These are phyloP conservation scores for Epipyxis sp. DNA, from an alignment of 108 stramenopile species.

Conservation along the genomic window DNA sequence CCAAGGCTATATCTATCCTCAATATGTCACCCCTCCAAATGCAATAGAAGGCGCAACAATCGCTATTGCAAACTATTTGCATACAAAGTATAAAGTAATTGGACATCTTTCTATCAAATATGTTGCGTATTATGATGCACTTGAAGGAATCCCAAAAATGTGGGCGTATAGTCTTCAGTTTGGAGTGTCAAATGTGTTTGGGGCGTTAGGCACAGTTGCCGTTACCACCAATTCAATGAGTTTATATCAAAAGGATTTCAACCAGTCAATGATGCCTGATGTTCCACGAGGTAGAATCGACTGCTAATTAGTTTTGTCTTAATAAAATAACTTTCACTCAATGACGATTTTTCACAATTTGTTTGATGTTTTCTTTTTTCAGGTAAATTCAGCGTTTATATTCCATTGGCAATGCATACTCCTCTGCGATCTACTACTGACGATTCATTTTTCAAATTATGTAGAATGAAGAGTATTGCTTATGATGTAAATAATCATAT, in stretches of 20 bases:
- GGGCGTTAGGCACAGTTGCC: background rate
- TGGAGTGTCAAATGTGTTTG: slow-evolving; percentile 22
- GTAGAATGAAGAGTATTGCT: slow-evolving; percentile 48
- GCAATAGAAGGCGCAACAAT: slow-evolving; percentile 42
- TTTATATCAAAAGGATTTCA: no score
- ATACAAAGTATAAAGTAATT: slow-evolving; percentile 28
- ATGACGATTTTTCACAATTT: no score
- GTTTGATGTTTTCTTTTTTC: slow-evolving; percentile 21
- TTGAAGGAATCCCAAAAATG: slow-evolving; percentile 26
- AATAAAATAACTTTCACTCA: no score
- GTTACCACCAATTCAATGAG: no score
- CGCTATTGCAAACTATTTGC: slow-evolving; percentile 35
- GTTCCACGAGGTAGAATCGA: no score
- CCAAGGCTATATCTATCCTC: slow-evolving; percentile 41
- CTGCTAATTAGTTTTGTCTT: no score
- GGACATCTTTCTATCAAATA: slow-evolving; percentile 44
- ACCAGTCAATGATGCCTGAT: no score
- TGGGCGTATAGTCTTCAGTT: slow-evolving; percentile 46
- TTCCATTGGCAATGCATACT: slow-evolving; percentile 29
- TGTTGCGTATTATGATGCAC: slow-evolving; percentile 28
- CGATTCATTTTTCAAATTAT: slow-evolving; percentile 57
- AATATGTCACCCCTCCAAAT: slow-evolving; percentile 33
- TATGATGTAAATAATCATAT: slow-evolving; percentile 45
- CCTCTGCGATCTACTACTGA: slow-evolving; percentile 10
- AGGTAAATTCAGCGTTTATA: slow-evolving; percentile 35